Percentiles rank a stretch among this genome's conserved stretches.
Conservation (phyloP, 2,329 filamentous ascomycete species). For the Stagonosporopsis chrysanthemi region DNA sequence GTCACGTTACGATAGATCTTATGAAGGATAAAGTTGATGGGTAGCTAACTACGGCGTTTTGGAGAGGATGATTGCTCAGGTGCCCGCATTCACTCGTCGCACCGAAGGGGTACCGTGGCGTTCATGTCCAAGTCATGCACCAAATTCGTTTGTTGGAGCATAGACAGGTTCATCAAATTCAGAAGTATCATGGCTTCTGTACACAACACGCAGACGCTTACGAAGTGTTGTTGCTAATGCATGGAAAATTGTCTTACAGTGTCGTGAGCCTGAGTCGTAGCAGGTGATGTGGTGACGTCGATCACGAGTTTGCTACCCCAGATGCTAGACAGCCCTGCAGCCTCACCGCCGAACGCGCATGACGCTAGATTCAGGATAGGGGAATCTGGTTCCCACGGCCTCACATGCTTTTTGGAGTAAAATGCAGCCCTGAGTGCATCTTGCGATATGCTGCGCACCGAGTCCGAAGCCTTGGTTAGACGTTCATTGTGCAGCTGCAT, state of each 20-base stretch:
- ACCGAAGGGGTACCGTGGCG: neutral
- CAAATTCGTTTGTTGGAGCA: neutral
- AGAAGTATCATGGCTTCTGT: neutral
- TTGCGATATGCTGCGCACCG: neutral
- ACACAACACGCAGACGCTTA: neutral
- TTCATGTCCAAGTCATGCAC: neutral
- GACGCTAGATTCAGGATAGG: neutral
- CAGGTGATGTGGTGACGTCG: constrained; percentile 9
- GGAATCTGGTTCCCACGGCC: neutral
- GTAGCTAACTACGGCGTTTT: neutral
- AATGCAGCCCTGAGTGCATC: neutral
- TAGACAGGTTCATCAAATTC: neutral
- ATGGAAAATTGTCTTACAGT: too few relatives aligned
- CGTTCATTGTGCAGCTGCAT: neutral
- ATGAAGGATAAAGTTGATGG: neutral
- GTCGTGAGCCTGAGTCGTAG: neutral
- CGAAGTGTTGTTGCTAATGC: neutral
- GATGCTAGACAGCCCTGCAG: constrained; percentile 13
- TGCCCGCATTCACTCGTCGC: neutral
- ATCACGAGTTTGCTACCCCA: constrained; percentile 13
- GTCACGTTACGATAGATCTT: neutral
- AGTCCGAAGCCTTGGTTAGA: too few relatives aligned
- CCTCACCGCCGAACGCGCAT: constrained; percentile 8
- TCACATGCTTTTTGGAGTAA: neutral
- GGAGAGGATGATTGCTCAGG: too few relatives aligned